A percentile compares a stretch with the other conserved stretches of the same genome.
Conservation (phyloP, 108 stramenopile genomes). For the Nitzschia putrida region DNA sequence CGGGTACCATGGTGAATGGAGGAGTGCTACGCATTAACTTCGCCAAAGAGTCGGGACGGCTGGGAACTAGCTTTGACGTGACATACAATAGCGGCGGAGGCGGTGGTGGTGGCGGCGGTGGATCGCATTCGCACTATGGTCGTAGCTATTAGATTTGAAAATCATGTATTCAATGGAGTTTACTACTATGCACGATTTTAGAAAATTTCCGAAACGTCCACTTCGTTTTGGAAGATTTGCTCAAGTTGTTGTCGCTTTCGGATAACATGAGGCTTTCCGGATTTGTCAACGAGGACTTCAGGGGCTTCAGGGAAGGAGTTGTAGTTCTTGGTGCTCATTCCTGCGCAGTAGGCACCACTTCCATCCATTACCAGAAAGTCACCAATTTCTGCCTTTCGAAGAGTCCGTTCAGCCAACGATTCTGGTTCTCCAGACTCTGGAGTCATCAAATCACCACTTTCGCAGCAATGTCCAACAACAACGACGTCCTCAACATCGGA, state of each 20-base stretch:
- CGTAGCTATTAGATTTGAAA: not conserved
- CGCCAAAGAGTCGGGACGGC: constrained; percentile 85
- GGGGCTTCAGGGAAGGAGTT: constrained; percentile 97
- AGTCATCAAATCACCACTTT: constrained; percentile 96
- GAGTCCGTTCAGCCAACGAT: constrained; percentile 74
- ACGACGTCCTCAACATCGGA: constrained; percentile 80
- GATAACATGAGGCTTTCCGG: constrained; percentile 82
- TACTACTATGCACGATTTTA: not conserved
- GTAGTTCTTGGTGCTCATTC: constrained; percentile 98
- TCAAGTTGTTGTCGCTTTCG: constrained; percentile 88
- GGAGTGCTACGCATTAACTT: constrained; percentile 83
- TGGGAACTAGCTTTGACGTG: constrained; percentile 82
- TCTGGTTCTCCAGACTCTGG: constrained; percentile 94
- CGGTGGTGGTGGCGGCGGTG: constrained; percentile 16
- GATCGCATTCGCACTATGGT: constrained; percentile 13
- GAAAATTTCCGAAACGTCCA: constrained; percentile 23
- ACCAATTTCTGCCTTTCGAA: constrained; percentile 85
- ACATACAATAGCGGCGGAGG: constrained; percentile 51
- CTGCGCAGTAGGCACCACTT: constrained; percentile 95
- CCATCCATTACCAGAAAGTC: constrained; percentile 95
- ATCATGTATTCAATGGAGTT: not conserved
- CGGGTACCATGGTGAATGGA: constrained; percentile 71
- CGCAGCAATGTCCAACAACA: constrained; percentile 99
- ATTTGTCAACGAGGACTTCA: constrained; percentile 73
- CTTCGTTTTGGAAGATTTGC: constrained; percentile 87